Evolutionary conservation across 176 grass and related monocot genomes (phyloP), one percentile per base, ranked within the genome.

Genomic region (Melocanna baccifera): DNA sequence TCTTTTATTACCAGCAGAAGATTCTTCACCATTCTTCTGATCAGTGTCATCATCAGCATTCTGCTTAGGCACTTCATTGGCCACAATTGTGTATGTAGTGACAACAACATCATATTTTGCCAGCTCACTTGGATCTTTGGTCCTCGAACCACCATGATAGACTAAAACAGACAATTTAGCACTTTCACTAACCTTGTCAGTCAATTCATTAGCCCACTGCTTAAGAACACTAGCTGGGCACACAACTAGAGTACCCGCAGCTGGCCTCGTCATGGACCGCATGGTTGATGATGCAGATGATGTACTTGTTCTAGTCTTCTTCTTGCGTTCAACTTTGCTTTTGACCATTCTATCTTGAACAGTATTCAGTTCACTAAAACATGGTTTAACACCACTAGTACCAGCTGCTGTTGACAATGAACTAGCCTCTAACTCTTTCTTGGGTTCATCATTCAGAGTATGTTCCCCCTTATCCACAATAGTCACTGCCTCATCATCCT

Each of bases 41-140:
- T 95, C 91, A 41, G 67, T 50, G 5, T 98, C 89, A 41, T 98
- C 86, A 76, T 95, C 91, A 81, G 86, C 88, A 41, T 73, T 87
- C 77, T 96, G 96, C 86, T 96, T 99, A 71, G 96, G 96, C 30
- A 99, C 96, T 86, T 99, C 96, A 87, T 99, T 96, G 46, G 93
- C 89, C 10, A 99, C 93, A 76, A 99, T 99, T 73, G 96, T 89
- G 73, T 99, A 99, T 69, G 96, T 99, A 34, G 96, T 99, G 42
- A 99, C 34, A 72, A 99, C 96, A 51, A 99, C 93, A 87, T 99
- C 91, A 65, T 96, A 99, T 85, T 88, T 96, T 71, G 96, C 84
- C 45, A 99, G 73, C 46, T 99, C 93, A 71, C 69, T 85, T 78
- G 93, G 96, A 87, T 87, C 70, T 93, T 87, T 93, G 37, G 96